phyloP scores from a whole-genome alignment of 129 eudicot species.

The Flaveria robusta region DNA sequence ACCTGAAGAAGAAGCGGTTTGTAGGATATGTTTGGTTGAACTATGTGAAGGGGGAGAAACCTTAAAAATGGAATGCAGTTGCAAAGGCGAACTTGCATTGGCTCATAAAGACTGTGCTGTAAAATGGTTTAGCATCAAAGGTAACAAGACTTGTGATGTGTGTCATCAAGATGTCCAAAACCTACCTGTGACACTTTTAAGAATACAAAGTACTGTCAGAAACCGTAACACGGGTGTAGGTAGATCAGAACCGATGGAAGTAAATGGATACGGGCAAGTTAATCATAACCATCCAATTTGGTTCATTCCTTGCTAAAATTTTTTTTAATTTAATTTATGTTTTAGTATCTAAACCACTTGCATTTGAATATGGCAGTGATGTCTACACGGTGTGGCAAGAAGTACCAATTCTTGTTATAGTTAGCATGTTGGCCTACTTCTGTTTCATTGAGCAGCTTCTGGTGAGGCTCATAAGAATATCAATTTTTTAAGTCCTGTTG shows the following conservation, averaged over 20 bases:
- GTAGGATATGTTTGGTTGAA: conserved; percentile 85
- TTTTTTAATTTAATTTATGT: neutral
- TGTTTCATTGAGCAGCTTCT: conserved; percentile 93
- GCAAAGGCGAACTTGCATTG: conserved; percentile 91
- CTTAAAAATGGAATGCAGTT: conserved; percentile 89
- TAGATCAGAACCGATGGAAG: conserved; percentile 41
- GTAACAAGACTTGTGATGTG: conserved; percentile 89
- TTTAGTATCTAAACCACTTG: conserved; percentile 25
- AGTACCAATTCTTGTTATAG: conserved; percentile 85
- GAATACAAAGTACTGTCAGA: conserved; percentile 59
- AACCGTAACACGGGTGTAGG: conserved; percentile 37
- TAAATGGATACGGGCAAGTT: conserved; percentile 66
- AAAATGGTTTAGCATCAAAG: conserved; percentile 97
- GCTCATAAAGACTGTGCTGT: conserved; percentile 95
- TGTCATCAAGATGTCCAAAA: conserved; percentile 86
- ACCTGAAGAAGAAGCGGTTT: conserved; percentile 95
- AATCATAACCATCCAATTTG: neutral
- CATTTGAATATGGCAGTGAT: conserved; percentile 32
- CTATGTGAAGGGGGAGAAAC: conserved; percentile 97
- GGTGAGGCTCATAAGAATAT: conserved; percentile 42
- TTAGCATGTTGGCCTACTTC: conserved; percentile 90
- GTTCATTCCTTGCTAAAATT: neutral
- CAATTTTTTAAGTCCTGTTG: neutral
- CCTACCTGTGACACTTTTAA: conserved; percentile 80
- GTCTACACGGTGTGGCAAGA: conserved; percentile 86